Base-by-base conservation (phyloP, 768 basidiomycete species). In the Cantharellus cinnabarinus region DNA sequence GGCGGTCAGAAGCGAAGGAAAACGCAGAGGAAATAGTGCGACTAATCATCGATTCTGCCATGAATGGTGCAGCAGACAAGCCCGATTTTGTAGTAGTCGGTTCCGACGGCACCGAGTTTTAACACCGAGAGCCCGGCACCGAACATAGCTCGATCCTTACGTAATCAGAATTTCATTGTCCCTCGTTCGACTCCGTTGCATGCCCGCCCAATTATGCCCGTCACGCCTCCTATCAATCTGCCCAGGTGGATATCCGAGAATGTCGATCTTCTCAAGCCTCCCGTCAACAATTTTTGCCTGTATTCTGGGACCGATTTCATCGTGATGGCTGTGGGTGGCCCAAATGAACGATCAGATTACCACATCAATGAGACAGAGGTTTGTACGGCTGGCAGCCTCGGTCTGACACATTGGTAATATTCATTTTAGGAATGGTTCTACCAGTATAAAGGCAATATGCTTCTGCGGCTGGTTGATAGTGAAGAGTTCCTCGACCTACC, bases 251-350 rank as follows among this genome's bases (percentile, higher is more conserved):
- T 99, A 50, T 71, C 73, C 2, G 79, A 89, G 66, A 97, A 97
- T 64, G 70, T 72, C 29, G 77, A 91, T 63, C 75, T 84, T 2
- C 76, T 98, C 38, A 76, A 84, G 67, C 94, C 94, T 2, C 93
- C 94, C 0, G 89, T 99, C 52, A 91, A 90, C 75, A 89, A 93
- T 69, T 91, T 79, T 62, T 88, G 87, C 67, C 67, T 89, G 59
- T 89, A 85, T 69, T 76, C 79, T 57, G 89, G 88, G 42, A 74
- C 75, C 37, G 91, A 98, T 68, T 94, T 85, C 66, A 78, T 87
- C 50, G 82, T 94, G n/a, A 98, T 99, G 94, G 88, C 78, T 3
- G 81, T 98, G 34, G 93, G 95, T 4, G 95, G 94, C 0, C 94
- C 94, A 0, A 99, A 99, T 67, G 82, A 89, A 67, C 74, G 94